Base-by-base conservation (phyloP, 768 basidiomycete genomes). In the Tulasnella sp. region DNA sequence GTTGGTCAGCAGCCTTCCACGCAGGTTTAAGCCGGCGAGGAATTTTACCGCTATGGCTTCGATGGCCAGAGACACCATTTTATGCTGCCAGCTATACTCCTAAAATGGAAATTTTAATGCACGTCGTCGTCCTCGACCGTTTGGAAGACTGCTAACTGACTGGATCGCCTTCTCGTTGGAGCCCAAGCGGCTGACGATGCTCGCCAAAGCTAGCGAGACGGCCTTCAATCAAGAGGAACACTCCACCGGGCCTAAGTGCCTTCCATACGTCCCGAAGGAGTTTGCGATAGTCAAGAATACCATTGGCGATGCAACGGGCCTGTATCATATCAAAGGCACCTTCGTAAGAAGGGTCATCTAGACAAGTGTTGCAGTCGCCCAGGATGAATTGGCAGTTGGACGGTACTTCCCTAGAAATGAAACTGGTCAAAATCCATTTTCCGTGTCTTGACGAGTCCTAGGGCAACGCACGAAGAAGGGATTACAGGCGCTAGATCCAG, bases 281-380 rank as follows among this genome's bases (percentile, higher is more conserved):
- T n/a, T 31, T 72, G 42, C 50, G 28, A 69, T 80, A 80, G 46
- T 80, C n/a, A 24, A 72, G 37, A 60, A 80, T 69, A 18, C 79
- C 79, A 4, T 14, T 31, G 37, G 28, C 42, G 41, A 80, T 50
- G 72, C 46, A 48, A 28, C 79, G 79, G 72, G 31, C 44, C 24
- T 80, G 79, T 7, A 80, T 72, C 22, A 80, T 72, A 75, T 80
- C 72, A 48, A 80, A 80, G 11, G 72, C 28, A 41, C 31, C 37
- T 16, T 46, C 40, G 31, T 69, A 37, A 37, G 44, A 74, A 31
- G 40, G 72, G 42, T 80, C 48, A 9, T 69, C 31, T 12, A 79
- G n/a, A 12, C 78, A 50, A 16, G 40, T 42, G 48, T 79, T 80
- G 8, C 28, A 42, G 16, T 80, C 79, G 12, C 58, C 72, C 2